A percentile compares a stretch with the other conserved stretches of the same genome.
These are phyloP conservation scores for Orobanche coerulescens DNA, from an alignment of 257 asterid genomes.

Conservation along the genomic window DNA sequence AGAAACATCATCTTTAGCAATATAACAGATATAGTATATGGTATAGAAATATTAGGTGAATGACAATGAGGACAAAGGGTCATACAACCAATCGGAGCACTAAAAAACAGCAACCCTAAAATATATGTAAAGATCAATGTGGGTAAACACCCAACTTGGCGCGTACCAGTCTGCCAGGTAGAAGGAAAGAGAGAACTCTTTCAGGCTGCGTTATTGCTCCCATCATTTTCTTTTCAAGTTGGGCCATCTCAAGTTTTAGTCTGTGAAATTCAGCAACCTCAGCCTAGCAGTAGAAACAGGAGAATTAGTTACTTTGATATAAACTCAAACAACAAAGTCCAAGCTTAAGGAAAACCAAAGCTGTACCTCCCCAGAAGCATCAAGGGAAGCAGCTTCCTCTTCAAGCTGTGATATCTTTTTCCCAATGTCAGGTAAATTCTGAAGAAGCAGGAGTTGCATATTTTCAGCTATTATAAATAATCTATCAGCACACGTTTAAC, in stretches of 20 bases:
- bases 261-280: slow-evolving; percentile 86
- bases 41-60: neutral
- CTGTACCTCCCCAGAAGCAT: slow-evolving; percentile 84
- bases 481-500: slow-evolving; percentile 1
- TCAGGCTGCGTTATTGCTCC: slow-evolving; percentile 81
- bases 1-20: neutral
- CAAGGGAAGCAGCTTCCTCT: slow-evolving; percentile 86
- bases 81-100: slow-evolving; percentile 7
- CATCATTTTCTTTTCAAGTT: slow-evolving; percentile 84
- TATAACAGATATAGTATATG: neutral
- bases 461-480: slow-evolving; percentile 22
- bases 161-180: slow-evolving; percentile 94
- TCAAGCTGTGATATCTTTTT: slow-evolving; percentile 71
- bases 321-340: slow-evolving; percentile 8
- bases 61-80: neutral
- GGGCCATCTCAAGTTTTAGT: slow-evolving; percentile 69
- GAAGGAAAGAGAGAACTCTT: slow-evolving; percentile 76
- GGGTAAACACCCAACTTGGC: neutral
- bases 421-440: slow-evolving; percentile 92
- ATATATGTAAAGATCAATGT: neutral
- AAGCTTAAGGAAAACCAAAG: slow-evolving; percentile 18
- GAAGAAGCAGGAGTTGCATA: slow-evolving; percentile 26
- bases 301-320: slow-evolving; percentile 9
- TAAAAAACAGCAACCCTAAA: neutral
- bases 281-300: slow-evolving; percentile 40